A percentile compares a stretch with the other conserved stretches of the same genome.
phyloP scores from a whole-genome alignment of 768 basidiomycete species.

The Mycena indigotica region DNA sequence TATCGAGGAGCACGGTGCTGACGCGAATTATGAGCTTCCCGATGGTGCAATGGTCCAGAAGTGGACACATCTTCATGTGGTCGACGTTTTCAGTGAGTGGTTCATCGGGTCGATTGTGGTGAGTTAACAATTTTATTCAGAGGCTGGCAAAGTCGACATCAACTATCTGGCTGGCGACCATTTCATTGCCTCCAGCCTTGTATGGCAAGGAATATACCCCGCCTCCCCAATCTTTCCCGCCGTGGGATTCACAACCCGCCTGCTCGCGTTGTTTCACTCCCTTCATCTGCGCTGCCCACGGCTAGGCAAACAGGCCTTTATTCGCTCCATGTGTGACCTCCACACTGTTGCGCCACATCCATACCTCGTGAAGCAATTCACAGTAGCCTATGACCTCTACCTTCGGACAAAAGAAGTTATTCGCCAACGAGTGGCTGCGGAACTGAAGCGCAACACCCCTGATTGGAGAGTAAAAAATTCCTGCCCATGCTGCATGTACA shows the following conservation, averaged over 20 bases:
- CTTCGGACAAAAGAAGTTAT: constrained; percentile 28
- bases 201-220: constrained; percentile 16
- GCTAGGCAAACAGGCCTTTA: constrained; percentile 24
- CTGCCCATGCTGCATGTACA: constrained; percentile 40
- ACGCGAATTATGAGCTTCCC: neutral
- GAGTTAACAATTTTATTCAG: neutral
- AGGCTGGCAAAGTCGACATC: neutral
- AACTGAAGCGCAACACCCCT: constrained; percentile 29
- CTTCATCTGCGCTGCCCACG: constrained; percentile 16
- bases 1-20: neutral
- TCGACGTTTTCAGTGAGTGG: neutral
- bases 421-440: constrained; percentile 20
- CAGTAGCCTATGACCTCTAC: constrained; percentile 38
- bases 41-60: neutral
- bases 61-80: neutral
- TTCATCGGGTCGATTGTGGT: neutral
- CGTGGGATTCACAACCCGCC: constrained; percentile 6
- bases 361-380: constrained; percentile 21
- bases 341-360: constrained; percentile 6
- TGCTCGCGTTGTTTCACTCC: constrained; percentile 7
- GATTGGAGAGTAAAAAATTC: constrained; percentile 36
- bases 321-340: constrained; percentile 24
- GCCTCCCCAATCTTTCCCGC: constrained; percentile 13
- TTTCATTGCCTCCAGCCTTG: neutral
- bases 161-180: neutral